These are phyloP conservation scores for Peronospora farinosa DNA, from an alignment of 352 stramenopile genomes.

Conservation along the genomic window DNA sequence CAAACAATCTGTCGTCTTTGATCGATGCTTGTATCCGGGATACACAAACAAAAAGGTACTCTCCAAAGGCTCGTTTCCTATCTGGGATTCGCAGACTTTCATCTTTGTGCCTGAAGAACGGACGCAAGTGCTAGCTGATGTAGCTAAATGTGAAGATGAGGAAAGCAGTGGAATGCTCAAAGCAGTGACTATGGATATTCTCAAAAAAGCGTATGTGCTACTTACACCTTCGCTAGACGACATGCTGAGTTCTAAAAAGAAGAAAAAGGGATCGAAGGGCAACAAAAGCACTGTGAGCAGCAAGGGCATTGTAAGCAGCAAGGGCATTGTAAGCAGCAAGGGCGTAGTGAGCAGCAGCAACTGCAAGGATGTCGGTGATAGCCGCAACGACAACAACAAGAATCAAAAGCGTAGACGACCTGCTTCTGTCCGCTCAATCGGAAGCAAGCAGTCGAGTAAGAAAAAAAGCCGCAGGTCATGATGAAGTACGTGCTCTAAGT, in stretches of 20 bases:
- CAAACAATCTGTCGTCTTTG: constrained; percentile 86
- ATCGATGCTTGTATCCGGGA: constrained; percentile 87
- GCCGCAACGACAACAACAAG: constrained; percentile 4
- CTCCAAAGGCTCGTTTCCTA: constrained; percentile 92
- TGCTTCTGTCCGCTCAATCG: constrained; percentile 2
- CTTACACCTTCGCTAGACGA: constrained; percentile 60
- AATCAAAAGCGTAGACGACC: constrained; percentile 30
- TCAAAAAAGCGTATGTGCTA: constrained; percentile 62
- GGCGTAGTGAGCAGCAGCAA: constrained; percentile 1
- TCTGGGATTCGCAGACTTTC: constrained; percentile 93
- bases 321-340: not conserved
- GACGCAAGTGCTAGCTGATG: constrained; percentile 5
- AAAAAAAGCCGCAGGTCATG: constrained; percentile 26
- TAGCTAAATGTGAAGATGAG: constrained; percentile 2
- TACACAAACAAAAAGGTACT: constrained; percentile 96
- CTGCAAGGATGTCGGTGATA: not conserved
- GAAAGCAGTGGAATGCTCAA: constrained; percentile 16
- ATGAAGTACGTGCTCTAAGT: constrained; percentile 1
- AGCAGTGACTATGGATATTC: constrained; percentile 49
- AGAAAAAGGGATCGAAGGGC: constrained; percentile 28
- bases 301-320: constrained; percentile 1
- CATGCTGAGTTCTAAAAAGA: constrained; percentile 40
- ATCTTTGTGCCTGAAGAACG: constrained; percentile 70
- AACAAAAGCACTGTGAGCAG: not conserved
- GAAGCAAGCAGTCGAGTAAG: constrained; percentile 15